A percentile compares a stretch with the other conserved stretches of the same genome.
These are phyloP conservation scores for Bisporella sp. DNA, from an alignment of 2,329 filamentous ascomycete genomes.

Conservation along the genomic window DNA sequence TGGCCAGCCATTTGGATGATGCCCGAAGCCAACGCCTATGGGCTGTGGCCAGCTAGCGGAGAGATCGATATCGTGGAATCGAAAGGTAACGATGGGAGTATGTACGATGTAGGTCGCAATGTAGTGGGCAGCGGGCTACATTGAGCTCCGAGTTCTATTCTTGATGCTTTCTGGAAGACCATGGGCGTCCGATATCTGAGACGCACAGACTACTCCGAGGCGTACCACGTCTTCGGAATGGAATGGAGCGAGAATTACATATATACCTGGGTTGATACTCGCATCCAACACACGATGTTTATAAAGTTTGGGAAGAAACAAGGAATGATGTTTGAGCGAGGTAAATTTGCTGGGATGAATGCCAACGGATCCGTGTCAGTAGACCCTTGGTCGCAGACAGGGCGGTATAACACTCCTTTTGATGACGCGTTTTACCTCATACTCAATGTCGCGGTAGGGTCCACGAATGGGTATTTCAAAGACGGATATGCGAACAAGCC, in stretches of 20 bases:
- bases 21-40: constrained; percentile 40
- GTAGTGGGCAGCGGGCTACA: constrained; percentile 21
- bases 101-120: neutral
- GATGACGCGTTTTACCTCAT: constrained; percentile 45
- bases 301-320: constrained; percentile 20
- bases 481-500: constrained; percentile 39
- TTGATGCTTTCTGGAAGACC: constrained; percentile 19
- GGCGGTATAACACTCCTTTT: constrained; percentile 37
- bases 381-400: constrained; percentile 4
- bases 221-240: constrained; percentile 44
- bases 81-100: constrained; percentile 35
- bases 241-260: constrained; percentile 47
- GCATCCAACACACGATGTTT: constrained; percentile 32
- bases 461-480: constrained; percentile 40
- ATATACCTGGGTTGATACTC: constrained; percentile 44
- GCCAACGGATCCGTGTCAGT: neutral
- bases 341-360: constrained; percentile 28
- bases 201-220: constrained; percentile 33
- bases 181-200: constrained; percentile 18
- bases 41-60: constrained; percentile 42
- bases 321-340: constrained; percentile 29
- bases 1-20: constrained; percentile 46
- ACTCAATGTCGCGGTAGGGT: constrained; percentile 43
- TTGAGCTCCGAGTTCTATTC: constrained; percentile 34
- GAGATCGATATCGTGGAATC: constrained; percentile 48